These are phyloP conservation scores for Gnaphalium uliginosum DNA, from an alignment of 129 eudicot species.

Conservation along the genomic window DNA sequence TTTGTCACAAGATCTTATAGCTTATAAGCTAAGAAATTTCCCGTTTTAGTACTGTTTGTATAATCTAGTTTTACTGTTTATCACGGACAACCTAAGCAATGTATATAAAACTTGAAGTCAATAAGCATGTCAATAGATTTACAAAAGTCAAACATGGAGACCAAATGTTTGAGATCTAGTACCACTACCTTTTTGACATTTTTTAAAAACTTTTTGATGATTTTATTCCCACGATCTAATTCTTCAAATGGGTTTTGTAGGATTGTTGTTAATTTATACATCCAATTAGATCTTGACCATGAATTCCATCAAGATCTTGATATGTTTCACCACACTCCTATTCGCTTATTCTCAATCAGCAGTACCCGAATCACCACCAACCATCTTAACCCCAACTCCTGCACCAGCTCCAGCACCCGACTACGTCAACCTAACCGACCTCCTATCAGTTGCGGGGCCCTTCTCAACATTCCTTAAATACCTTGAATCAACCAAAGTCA, in stretches of 20 bases:
- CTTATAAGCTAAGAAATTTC: not conserved
- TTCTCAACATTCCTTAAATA: conserved; percentile 77
- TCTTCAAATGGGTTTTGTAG: conserved; percentile 30
- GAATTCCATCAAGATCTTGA: conserved; percentile 30
- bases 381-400: conserved; percentile 52
- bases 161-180: conserved; percentile 26
- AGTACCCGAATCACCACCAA: conserved; percentile 32
- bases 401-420: conserved; percentile 89
- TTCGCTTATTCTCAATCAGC: conserved; percentile 42
- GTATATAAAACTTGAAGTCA: not conserved
- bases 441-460: conserved; percentile 82
- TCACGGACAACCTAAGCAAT: not conserved
- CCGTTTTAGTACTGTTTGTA: not conserved
- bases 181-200: not conserved
- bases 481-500: conserved; percentile 65
- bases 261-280: conserved; percentile 15
- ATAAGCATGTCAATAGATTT: conserved; percentile 3
- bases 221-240: not conserved
- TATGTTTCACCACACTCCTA: conserved; percentile 35
- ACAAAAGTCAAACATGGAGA: conserved; percentile 20
- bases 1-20: not conserved
- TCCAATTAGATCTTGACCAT: conserved; percentile 24
- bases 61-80: not conserved
- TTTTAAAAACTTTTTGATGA: not conserved
- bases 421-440: conserved; percentile 65